These are phyloP conservation scores for Jacaranda mimosifolia DNA, from an alignment of 257 asterid genomes.

Conservation along the genomic window DNA sequence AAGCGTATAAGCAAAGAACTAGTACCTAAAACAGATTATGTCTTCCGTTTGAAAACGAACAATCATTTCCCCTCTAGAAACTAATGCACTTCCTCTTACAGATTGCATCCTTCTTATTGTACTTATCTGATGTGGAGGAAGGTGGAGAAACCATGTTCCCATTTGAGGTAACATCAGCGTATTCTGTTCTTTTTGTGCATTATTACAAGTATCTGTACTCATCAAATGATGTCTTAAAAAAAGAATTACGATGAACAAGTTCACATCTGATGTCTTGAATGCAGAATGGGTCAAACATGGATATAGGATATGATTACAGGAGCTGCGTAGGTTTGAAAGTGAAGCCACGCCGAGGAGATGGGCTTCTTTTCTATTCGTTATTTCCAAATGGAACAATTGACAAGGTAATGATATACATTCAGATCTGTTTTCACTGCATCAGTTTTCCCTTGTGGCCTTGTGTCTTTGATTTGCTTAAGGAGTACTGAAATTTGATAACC, in stretches of 20 bases:
- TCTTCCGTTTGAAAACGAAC: background rate
- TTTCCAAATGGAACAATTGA: slow-evolving; percentile 82
- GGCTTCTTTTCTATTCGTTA: slow-evolving; percentile 83
- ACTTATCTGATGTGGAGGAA: slow-evolving; percentile 89
- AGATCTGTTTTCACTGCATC: background rate
- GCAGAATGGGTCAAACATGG: slow-evolving; percentile 75
- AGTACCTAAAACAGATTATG: background rate
- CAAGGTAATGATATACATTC: slow-evolving; percentile 43
- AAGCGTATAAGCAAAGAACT: background rate
- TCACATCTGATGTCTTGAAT: slow-evolving; percentile 22
- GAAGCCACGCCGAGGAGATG: slow-evolving; percentile 88
- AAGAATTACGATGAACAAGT: background rate
- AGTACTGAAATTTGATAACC: background rate
- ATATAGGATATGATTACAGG: slow-evolving; percentile 58
- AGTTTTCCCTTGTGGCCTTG: background rate
- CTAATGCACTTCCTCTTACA: slow-evolving; percentile 36
- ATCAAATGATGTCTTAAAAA: background rate
- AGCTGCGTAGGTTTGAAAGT: slow-evolving; percentile 83
- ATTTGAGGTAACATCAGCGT: slow-evolving; percentile 62
- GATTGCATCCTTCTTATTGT: slow-evolving; percentile 85
- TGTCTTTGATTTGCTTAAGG: background rate
- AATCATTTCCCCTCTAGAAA: background rate
- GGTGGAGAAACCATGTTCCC: slow-evolving; percentile 99
- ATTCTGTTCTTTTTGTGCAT: background rate
- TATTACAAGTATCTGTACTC: background rate